Conservation (phyloP, 164 flowering plant species). For the Warburgia ugandensis region DNA sequence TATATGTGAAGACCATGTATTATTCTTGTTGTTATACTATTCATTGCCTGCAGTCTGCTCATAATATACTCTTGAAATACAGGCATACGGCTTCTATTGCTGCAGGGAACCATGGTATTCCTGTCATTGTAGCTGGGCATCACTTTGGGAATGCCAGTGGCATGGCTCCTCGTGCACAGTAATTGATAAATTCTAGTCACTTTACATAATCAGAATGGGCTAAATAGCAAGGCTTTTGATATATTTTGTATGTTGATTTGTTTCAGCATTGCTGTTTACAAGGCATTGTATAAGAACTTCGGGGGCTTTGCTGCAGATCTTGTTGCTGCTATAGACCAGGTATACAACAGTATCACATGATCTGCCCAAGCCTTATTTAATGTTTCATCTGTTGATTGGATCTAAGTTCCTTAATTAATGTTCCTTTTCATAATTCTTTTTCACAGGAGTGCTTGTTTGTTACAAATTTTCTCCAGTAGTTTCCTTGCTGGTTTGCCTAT, state of each 20-base stretch:
- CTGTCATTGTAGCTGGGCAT: slow-evolving; percentile 82
- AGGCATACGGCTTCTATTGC: slow-evolving; percentile 96
- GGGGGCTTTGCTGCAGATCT: slow-evolving; percentile 99
- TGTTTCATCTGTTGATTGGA: too few species aligned
- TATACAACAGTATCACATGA: slow-evolving; percentile 12
- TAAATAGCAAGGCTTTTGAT: neutral
- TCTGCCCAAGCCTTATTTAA: neutral
- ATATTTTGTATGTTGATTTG: neutral
- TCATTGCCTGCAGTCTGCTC: too few species aligned
- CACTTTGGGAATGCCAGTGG: slow-evolving; percentile 96
- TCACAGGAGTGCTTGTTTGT: neutral
- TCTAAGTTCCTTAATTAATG: too few species aligned
- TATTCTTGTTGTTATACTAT: too few species aligned
- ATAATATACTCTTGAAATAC: too few species aligned
- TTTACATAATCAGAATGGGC: neutral
- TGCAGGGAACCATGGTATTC: slow-evolving; percentile 91
- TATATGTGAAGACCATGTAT: too few species aligned
- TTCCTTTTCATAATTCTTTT: too few species aligned
- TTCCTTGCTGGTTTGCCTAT: neutral
- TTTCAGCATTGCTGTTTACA: slow-evolving; percentile 85
- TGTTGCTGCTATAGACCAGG: slow-evolving; percentile 99
- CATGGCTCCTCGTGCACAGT: slow-evolving; percentile 99
- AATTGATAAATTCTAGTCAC: slow-evolving; percentile 17
- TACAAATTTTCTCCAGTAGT: neutral
- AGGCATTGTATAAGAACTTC: slow-evolving; percentile 92